Evolutionary conservation across 2,329 filamentous ascomycete species (phyloP).

Genomic region (Fusarium globosum): DNA sequence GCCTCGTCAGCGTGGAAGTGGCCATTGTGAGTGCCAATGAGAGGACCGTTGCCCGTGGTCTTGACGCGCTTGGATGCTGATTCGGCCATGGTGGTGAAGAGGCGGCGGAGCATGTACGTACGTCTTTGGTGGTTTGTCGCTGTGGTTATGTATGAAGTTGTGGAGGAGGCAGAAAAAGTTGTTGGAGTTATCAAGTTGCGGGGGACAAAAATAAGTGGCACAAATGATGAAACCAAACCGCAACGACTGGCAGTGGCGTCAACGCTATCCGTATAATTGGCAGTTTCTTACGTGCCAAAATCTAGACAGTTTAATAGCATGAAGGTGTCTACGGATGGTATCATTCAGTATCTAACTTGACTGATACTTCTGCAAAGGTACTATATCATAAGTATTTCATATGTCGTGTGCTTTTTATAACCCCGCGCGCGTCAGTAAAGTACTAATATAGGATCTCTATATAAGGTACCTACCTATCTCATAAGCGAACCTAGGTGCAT

Average conservation of each 20-base stretch:
- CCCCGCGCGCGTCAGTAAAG: not conserved
- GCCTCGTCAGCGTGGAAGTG: conserved; percentile 99
- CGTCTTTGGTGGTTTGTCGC: not conserved
- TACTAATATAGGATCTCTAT: no score
- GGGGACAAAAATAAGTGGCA: conserved; percentile 19
- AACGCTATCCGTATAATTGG: not conserved
- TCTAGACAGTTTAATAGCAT: no score
- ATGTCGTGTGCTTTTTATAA: not conserved
- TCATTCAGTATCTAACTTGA: not conserved
- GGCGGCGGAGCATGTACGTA: conserved; percentile 48
- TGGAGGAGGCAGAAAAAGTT: conserved; percentile 12
- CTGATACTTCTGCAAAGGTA: not conserved
- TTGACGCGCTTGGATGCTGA: conserved; percentile 85
- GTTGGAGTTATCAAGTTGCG: conserved; percentile 4
- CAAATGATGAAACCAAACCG: not conserved
- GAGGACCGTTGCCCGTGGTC: conserved; percentile 67
- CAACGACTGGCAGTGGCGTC: not conserved
- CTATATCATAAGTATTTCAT: not conserved
- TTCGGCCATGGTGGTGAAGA: conserved; percentile 62
- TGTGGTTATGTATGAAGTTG: conserved; percentile 1
- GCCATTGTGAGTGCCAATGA: conserved; percentile 95
- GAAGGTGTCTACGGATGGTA: not conserved
- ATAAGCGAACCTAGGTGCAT: not conserved
- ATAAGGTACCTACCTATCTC: not conserved
- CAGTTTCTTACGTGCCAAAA: not conserved